Conservation (phyloP, 108 stramenopile species). For the Schizochytrium sp. region DNA sequence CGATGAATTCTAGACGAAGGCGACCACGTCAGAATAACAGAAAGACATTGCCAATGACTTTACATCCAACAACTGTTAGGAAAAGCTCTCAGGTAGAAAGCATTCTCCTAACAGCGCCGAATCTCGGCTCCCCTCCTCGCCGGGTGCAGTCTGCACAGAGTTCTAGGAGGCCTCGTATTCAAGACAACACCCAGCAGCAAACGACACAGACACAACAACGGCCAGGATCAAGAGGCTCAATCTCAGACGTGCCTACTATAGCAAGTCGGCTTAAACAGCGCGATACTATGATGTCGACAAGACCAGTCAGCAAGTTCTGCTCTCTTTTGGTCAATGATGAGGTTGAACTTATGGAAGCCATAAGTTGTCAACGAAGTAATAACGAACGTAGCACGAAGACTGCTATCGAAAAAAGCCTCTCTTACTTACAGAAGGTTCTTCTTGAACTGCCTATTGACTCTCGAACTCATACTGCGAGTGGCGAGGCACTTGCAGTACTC, state of each 20-base stretch:
- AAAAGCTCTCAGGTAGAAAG: slow-evolving; percentile 15
- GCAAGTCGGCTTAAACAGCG: neutral
- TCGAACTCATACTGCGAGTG: neutral
- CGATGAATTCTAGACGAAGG: neutral
- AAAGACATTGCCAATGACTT: neutral
- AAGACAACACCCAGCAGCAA: neutral
- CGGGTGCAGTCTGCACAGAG: too few species aligned
- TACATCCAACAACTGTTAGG: neutral
- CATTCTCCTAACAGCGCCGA: neutral
- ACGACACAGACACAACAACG: neutral
- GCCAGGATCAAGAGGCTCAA: neutral
- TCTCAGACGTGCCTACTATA: neutral
- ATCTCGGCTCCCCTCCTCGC: too few species aligned
- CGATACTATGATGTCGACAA: neutral
- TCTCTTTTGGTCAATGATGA: neutral
- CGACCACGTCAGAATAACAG: neutral
- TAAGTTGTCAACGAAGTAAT: neutral
- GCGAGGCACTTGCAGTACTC: too few species aligned
- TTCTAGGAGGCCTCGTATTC: too few species aligned
- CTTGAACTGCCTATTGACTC: neutral
- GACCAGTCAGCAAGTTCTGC: neutral
- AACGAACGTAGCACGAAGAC: neutral
- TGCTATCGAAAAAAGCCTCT: neutral
- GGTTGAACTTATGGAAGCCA: neutral
- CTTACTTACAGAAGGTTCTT: neutral